These are phyloP conservation scores for Cladobotryum protrusum DNA, from an alignment of 2,329 filamentous ascomycete genomes.

Conservation along the genomic window DNA sequence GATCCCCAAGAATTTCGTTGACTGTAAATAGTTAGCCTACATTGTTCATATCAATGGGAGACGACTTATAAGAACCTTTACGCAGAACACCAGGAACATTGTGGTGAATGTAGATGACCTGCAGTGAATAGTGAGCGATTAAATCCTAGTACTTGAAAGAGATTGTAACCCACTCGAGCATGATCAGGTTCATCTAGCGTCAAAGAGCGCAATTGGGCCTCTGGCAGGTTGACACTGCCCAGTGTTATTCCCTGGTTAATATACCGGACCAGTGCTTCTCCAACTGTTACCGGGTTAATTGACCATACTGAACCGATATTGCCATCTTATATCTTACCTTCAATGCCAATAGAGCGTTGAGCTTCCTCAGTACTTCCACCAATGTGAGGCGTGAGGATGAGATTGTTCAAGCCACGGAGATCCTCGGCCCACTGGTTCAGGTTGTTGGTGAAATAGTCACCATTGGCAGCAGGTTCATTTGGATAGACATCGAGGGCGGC, in stretches of 20 bases:
- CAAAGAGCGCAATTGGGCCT: slow-evolving; percentile 82
- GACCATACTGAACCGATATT: neutral
- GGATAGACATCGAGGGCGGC: slow-evolving; percentile 97
- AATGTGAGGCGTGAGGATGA: slow-evolving; percentile 95
- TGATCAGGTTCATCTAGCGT: slow-evolving; percentile 85
- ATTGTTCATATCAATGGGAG: slow-evolving; percentile 1
- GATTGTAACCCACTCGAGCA: slow-evolving; percentile 56
- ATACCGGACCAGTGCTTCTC: slow-evolving; percentile 80
- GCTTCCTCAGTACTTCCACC: slow-evolving; percentile 97
- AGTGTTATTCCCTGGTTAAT: slow-evolving; percentile 92
- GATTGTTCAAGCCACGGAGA: slow-evolving; percentile 76
- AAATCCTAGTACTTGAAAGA: neutral
- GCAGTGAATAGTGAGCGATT: slow-evolving; percentile 12
- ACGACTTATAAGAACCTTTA: slow-evolving; percentile 51
- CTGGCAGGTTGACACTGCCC: slow-evolving; percentile 94
- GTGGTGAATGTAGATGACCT: slow-evolving; percentile 92
- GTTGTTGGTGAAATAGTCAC: slow-evolving; percentile 82
- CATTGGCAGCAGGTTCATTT: slow-evolving; percentile 87
- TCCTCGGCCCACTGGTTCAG: slow-evolving; percentile 84
- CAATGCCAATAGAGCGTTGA: slow-evolving; percentile 89
- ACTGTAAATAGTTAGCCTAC: slow-evolving; percentile 42
- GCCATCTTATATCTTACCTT: slow-evolving; percentile 43
- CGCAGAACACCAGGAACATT: slow-evolving; percentile 94
- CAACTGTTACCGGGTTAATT: slow-evolving; percentile 45
- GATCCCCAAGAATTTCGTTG: slow-evolving; percentile 87